Conservation (phyloP, 495 filamentous ascomycete genomes). For the Trichoderma asperelloides region DNA sequence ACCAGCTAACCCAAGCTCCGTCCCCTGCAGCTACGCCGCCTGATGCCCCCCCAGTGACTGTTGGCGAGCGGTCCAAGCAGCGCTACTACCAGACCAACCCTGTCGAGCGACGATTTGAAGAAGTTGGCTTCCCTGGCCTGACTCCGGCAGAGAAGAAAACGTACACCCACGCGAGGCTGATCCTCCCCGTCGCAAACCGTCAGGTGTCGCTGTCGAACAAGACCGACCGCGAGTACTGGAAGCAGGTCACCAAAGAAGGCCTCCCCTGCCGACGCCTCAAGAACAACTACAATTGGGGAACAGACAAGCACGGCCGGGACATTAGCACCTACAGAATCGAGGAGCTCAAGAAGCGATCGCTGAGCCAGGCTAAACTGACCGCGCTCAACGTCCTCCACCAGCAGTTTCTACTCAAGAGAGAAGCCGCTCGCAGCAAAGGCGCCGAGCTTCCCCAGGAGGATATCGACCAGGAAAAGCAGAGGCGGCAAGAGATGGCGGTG, state of each 20-base stretch:
- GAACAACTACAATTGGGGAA: conserved; percentile 27
- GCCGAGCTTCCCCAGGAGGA: conserved; percentile 27
- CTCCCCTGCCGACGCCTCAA: conserved; percentile 29
- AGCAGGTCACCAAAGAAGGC: conserved; percentile 33
- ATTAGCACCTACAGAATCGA: conserved; percentile 29
- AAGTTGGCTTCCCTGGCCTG: conserved; percentile 26
- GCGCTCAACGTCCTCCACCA: conserved; percentile 21
- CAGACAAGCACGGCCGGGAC: conserved; percentile 32
- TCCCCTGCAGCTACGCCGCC: conserved; percentile 4
- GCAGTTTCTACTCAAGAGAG: conserved; percentile 22
- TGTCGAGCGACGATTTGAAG: conserved; percentile 23
- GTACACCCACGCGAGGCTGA: conserved; percentile 26
- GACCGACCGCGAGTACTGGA: conserved; percentile 42
- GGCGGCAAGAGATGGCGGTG: conserved; percentile 35
- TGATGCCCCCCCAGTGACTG: conserved; percentile 20
- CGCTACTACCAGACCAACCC: conserved; percentile 30
- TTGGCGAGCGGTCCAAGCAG: conserved; percentile 27
- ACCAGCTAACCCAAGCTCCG: background rate
- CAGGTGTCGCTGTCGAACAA: conserved; percentile 25
- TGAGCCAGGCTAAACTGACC: conserved; percentile 21
- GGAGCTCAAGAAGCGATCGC: conserved; percentile 27
- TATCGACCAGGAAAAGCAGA: conserved; percentile 34
- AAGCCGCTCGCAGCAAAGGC: conserved; percentile 17
- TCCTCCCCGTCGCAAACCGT: conserved; percentile 20
- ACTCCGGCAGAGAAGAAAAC: conserved; percentile 27